phyloP scores from a whole-genome alignment of 1,284 basidiomycete species.

The Tetrapyrgos nigripes region DNA sequence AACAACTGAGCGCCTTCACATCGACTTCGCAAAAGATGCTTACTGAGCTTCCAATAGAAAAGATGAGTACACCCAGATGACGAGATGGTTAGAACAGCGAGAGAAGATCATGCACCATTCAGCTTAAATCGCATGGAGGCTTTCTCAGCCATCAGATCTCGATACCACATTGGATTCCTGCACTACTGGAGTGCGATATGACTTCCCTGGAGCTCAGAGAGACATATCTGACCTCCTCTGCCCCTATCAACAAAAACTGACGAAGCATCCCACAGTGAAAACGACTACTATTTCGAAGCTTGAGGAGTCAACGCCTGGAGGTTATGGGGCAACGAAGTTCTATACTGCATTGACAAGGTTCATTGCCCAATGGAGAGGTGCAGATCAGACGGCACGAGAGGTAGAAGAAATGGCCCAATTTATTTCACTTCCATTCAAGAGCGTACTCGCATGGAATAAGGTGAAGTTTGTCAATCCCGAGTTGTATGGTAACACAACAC shows the following conservation, averaged over 20 bases:
- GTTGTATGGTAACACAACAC: too few species aligned
- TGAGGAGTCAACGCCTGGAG: slow-evolving; percentile 4
- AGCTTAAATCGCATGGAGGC: too few species aligned
- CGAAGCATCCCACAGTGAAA: slow-evolving; percentile 26
- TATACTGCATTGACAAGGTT: slow-evolving; percentile 32
- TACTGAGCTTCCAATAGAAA: too few species aligned
- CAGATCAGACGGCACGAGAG: slow-evolving; percentile 1
- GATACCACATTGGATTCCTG: too few species aligned
- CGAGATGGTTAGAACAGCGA: background rate
- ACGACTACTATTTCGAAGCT: slow-evolving; percentile 17
- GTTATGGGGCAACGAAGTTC: slow-evolving; percentile 33
- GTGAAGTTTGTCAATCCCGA: too few species aligned
- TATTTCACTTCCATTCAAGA: too few species aligned
- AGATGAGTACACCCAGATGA: background rate
- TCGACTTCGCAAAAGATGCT: too few species aligned
- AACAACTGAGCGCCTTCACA: too few species aligned
- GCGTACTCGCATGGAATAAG: too few species aligned
- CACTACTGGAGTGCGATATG: background rate
- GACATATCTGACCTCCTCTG: slow-evolving; percentile 21
- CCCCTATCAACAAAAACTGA: slow-evolving; percentile 22
- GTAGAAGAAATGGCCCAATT: slow-evolving; percentile 1
- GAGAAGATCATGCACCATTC: too few species aligned
- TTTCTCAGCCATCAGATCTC: too few species aligned
- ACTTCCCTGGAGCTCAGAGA: background rate
- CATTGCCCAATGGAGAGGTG: slow-evolving; percentile 20